phyloP scores from a whole-genome alignment of 2,329 filamentous ascomycete genomes.

The Fusarium zealandicum region DNA sequence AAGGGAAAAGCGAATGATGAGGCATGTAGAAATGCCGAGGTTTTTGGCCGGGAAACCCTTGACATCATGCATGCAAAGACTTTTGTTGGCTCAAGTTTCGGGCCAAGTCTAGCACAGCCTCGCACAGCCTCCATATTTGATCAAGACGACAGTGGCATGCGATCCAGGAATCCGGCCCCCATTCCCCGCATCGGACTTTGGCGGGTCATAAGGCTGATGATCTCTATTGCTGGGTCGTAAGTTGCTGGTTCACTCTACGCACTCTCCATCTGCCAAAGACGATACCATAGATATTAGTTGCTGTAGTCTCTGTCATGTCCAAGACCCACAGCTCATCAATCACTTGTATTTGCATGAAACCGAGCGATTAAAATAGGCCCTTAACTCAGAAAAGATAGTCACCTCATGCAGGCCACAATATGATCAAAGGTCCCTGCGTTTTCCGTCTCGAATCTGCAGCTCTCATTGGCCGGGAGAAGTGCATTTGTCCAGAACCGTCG shows the following conservation, averaged over 20 bases:
- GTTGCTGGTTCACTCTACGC: no score
- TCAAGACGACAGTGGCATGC: no score
- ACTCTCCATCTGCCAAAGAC: no score
- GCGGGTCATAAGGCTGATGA: neutral
- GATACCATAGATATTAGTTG: no score
- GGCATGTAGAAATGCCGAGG: slow-evolving; percentile 3
- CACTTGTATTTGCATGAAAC: no score
- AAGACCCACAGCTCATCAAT: no score
- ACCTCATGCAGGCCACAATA: neutral
- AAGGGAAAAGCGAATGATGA: slow-evolving; percentile 8
- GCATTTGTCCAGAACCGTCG: neutral
- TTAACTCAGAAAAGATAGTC: no score
- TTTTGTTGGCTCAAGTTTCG: neutral
- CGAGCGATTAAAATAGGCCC: no score
- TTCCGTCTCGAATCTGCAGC: neutral
- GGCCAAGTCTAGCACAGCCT: neutral
- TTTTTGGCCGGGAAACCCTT: neutral
- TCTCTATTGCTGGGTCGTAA: no score
- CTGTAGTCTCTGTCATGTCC: no score
- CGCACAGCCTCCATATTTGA: no score
- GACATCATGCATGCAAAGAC: neutral
- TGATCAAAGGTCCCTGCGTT: neutral
- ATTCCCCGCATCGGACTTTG: neutral
- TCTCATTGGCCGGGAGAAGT: slow-evolving; percentile 2
- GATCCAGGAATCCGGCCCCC: neutral